phyloP scores from a whole-genome alignment of 345 rosid genomes.

The Pistacia vera region DNA sequence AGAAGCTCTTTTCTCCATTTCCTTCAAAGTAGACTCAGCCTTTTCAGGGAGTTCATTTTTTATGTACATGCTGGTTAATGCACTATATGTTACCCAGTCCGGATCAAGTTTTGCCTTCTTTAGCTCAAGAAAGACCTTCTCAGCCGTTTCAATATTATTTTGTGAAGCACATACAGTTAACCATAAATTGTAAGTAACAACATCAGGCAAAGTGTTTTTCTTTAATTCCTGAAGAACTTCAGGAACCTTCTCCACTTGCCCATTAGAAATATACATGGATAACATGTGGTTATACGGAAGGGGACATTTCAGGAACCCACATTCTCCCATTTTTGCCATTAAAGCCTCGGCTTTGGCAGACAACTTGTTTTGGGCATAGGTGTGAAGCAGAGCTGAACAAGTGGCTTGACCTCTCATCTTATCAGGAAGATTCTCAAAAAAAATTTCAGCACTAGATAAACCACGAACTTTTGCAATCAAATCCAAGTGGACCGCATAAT shows the following conservation, averaged over 20 bases:
- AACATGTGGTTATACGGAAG: slow-evolving; percentile 85
- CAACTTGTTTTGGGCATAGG: slow-evolving; percentile 59
- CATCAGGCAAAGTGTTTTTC: slow-evolving; percentile 62
- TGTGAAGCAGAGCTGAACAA: slow-evolving; percentile 85
- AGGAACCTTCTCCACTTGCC: slow-evolving; percentile 60
- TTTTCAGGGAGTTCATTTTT: slow-evolving; percentile 50
- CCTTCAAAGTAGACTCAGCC: slow-evolving; percentile 68
- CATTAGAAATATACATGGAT: slow-evolving; percentile 56
- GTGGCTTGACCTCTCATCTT: slow-evolving; percentile 62
- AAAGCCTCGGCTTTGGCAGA: slow-evolving; percentile 73
- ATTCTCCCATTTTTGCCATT: slow-evolving; percentile 76
- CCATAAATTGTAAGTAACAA: slow-evolving; percentile 74
- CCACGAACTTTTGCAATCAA: slow-evolving; percentile 82
- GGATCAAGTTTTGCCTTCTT: slow-evolving; percentile 64
- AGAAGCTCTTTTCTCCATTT: slow-evolving; percentile 82
- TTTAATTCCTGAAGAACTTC: slow-evolving; percentile 58
- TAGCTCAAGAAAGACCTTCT: slow-evolving; percentile 56
- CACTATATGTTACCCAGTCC: slow-evolving; percentile 84
- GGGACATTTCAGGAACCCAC: slow-evolving; percentile 60
- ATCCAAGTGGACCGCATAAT: slow-evolving; percentile 90
- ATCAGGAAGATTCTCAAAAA: slow-evolving; percentile 85
- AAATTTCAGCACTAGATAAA: slow-evolving; percentile 79
- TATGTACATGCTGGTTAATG: slow-evolving; percentile 58
- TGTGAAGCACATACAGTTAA: slow-evolving; percentile 57
- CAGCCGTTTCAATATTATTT: slow-evolving; percentile 60